Conservation (phyloP, 495 filamentous ascomycete genomes). For the Penicillium cataractarum region DNA sequence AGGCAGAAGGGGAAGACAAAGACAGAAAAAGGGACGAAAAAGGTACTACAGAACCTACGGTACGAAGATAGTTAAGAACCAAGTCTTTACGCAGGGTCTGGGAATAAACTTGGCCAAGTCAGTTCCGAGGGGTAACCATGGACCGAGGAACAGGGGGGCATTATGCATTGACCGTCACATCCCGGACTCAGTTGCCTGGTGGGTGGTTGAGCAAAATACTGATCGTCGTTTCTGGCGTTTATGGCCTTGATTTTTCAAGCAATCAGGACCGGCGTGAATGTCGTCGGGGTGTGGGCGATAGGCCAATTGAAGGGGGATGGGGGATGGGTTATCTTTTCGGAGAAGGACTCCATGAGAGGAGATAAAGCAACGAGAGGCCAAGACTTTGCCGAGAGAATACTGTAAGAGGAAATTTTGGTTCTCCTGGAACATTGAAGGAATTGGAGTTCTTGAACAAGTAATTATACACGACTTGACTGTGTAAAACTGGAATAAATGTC, state of each 20-base stretch:
- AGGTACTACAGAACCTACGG: neutral
- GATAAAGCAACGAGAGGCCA: neutral
- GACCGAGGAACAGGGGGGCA: neutral
- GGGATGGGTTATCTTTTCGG: neutral
- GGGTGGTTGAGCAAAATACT: neutral
- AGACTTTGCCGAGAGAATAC: neutral
- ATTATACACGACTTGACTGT: neutral
- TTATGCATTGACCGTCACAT: constrained; percentile 17
- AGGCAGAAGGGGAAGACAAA: neutral
- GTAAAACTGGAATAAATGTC: neutral
- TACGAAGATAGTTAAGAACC: neutral
- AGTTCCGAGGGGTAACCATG: neutral
- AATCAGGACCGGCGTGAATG: constrained; percentile 14
- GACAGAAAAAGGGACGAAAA: neutral
- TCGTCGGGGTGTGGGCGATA: neutral
- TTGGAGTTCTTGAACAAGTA: neutral
- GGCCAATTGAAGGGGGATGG: constrained; percentile 6
- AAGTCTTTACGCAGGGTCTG: neutral
- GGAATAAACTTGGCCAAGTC: constrained; percentile 1
- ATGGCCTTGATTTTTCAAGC: neutral
- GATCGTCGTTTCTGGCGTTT: constrained; percentile 24
- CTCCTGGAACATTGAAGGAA: neutral
- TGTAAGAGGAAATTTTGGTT: neutral
- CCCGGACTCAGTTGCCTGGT: constrained; percentile 6
- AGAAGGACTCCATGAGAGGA: neutral